Evolutionary conservation across 148 eudicot genomes (phyloP).

Genomic region (Oxyria digyna): DNA sequence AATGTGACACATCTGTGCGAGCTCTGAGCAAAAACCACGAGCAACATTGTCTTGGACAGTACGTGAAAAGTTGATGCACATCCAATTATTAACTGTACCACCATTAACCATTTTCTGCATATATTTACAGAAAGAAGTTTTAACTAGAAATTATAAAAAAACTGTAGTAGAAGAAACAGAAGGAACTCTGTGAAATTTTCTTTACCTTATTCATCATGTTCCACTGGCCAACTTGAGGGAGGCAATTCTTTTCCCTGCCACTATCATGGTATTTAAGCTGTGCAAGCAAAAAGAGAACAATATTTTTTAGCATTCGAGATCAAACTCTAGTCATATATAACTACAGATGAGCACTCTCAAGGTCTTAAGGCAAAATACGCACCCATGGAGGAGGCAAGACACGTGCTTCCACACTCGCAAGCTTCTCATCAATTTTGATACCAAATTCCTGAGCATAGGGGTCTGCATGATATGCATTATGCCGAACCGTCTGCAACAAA

Average conservation of each 20-base stretch:
- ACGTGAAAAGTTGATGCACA: conserved; percentile 65
- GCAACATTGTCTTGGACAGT: conserved; percentile 52
- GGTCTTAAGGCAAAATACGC: conserved; percentile 6
- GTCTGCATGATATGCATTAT: conserved; percentile 61
- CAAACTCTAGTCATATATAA: neutral
- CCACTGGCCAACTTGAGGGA: conserved; percentile 86
- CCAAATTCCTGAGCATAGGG: conserved; percentile 77
- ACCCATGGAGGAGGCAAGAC: conserved; percentile 88
- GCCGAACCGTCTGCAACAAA: conserved; percentile 46
- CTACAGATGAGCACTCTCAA: neutral
- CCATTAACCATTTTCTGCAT: conserved; percentile 86
- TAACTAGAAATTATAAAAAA: neutral
- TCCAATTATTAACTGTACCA: conserved; percentile 54
- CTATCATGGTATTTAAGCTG: conserved; percentile 65
- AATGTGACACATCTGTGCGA: conserved; percentile 60
- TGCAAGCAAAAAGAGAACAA: conserved; percentile 16
- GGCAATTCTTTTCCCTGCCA: conserved; percentile 64
- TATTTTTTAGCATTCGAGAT: neutral
- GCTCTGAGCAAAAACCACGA: conserved; percentile 51
- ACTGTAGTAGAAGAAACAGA: no score
- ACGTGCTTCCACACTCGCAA: conserved; percentile 72
- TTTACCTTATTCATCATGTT: conserved; percentile 83
- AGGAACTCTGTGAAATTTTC: neutral
- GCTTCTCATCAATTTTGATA: conserved; percentile 52
- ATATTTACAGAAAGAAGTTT: neutral